phyloP scores from a whole-genome alignment of 1,139 yeast genomes.

The Scheffersomyces cryptocercus region DNA sequence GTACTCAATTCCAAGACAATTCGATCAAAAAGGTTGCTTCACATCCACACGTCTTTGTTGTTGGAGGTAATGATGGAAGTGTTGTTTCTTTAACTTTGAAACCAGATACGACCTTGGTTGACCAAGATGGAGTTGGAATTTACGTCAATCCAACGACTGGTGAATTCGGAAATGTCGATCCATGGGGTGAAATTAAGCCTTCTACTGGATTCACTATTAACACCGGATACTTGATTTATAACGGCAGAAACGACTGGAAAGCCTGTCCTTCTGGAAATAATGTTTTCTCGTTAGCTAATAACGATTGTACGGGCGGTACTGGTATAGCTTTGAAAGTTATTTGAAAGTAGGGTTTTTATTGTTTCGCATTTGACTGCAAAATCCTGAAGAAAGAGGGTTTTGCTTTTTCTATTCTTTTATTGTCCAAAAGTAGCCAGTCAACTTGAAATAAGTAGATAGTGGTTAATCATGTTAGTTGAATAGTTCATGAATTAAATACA shows the following conservation, averaged over 20 bases:
- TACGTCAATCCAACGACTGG: conserved; percentile 26
- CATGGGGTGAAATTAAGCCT: conserved; percentile 26
- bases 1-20: conserved; percentile 20
- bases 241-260: conserved; percentile 21
- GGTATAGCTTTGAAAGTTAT: conserved; percentile 22
- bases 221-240: conserved; percentile 22
- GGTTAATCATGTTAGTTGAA: too few relatives aligned
- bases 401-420: too few relatives aligned
- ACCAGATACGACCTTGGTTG: conserved; percentile 26
- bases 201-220: conserved; percentile 25
- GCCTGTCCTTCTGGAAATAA: conserved; percentile 31
- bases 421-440: too few relatives aligned
- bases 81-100: conserved; percentile 23
- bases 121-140: conserved; percentile 29
- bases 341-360: not conserved
- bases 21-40: conserved; percentile 26
- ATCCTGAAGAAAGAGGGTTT: too few relatives aligned
- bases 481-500: too few relatives aligned
- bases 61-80: conserved; percentile 31
- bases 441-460: too few relatives aligned
- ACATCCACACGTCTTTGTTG: conserved; percentile 32
- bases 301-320: conserved; percentile 29
- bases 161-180: conserved; percentile 31
- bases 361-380: too few relatives aligned
- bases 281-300: conserved; percentile 25